phyloP scores from a whole-genome alignment of 306 rosid species.

The Castanospermum australe region DNA sequence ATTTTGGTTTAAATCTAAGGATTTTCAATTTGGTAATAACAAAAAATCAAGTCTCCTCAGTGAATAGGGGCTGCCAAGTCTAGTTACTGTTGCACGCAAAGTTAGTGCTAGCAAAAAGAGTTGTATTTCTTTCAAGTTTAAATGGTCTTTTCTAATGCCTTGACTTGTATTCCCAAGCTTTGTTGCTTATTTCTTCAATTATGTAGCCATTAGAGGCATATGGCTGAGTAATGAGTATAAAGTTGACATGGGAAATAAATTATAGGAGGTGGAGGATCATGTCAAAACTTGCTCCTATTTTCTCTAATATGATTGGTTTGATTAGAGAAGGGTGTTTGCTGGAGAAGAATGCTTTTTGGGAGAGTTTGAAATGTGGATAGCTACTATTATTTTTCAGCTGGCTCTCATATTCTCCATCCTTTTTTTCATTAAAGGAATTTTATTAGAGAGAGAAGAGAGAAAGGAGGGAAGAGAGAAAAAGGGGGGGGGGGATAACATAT shows the following conservation, averaged over 20 bases:
- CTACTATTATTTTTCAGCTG: not conserved
- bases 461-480: not conserved
- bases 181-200: not conserved
- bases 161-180: not conserved
- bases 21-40: too few relatives aligned
- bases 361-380: conserved; percentile 14
- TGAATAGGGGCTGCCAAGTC: too few relatives aligned
- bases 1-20: too few relatives aligned
- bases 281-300: not conserved
- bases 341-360: not conserved
- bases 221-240: too few relatives aligned
- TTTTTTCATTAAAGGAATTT: not conserved
- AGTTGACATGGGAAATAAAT: not conserved
- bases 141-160: not conserved
- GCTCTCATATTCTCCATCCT: too few relatives aligned
- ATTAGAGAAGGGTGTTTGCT: not conserved
- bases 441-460: not conserved
- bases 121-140: not conserved
- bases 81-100: too few relatives aligned
- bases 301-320: not conserved
- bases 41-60: too few relatives aligned
- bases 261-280: not conserved
- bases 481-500: not conserved
- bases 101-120: not conserved
- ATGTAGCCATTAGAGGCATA: not conserved